phyloP scores from a whole-genome alignment of 2,329 filamentous ascomycete genomes.

The Colletotrichum sublineola region DNA sequence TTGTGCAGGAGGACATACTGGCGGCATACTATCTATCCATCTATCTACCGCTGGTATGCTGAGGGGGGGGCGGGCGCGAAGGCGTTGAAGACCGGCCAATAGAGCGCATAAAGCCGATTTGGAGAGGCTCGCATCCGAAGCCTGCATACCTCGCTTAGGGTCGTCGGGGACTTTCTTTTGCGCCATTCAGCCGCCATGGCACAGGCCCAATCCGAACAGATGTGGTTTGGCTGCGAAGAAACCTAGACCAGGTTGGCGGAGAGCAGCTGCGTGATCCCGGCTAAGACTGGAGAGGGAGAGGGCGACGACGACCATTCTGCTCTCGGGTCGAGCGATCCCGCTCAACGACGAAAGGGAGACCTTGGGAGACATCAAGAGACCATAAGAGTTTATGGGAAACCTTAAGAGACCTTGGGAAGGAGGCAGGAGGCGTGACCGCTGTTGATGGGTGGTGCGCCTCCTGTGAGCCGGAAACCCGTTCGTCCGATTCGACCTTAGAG shows the following conservation, averaged over 20 bases:
- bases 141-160: not conserved
- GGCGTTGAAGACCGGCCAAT: not conserved
- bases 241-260: not conserved
- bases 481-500: slow-evolving; percentile 14
- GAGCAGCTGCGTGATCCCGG: not conserved
- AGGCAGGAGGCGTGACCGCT: not conserved
- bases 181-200: not conserved
- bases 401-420: not conserved
- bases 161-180: slow-evolving; percentile 6
- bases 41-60: too few species aligned
- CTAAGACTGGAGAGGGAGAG: not conserved
- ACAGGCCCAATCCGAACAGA: not conserved
- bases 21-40: not conserved
- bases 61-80: not conserved
- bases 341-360: not conserved
- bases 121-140: slow-evolving; percentile 2
- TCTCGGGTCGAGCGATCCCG: not conserved
- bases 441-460: not conserved
- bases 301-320: not conserved
- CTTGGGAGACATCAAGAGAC: not conserved
- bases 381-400: not conserved
- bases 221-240: not conserved
- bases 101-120: slow-evolving; percentile 9
- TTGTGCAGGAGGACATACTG: not conserved
- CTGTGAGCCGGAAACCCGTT: slow-evolving; percentile 23